Base-by-base conservation (phyloP, 768 basidiomycete species). In the Pleurotus tuoliensis region DNA sequence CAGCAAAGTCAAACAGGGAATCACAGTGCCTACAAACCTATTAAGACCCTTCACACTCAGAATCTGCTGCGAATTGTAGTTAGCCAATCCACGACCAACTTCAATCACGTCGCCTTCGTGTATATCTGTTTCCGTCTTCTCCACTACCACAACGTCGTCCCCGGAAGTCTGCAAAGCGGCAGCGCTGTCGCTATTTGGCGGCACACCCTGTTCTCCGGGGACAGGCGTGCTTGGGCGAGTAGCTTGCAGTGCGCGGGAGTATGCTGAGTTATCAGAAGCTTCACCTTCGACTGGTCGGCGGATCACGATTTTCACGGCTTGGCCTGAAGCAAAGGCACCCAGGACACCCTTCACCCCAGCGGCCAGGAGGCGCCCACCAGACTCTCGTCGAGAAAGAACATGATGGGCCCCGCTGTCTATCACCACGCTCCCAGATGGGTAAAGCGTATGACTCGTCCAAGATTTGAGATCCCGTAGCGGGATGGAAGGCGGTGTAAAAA, bases 401-500 rank as follows among this genome's bases (percentile, higher is more conserved):
- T 81, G 77, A 66, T 94, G 87, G 0, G 97, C 97, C 8, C 97
- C 96, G 15, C 82, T 70, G 69, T 97, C 94, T 61, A 98, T 88
- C 66, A 95, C 77, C 43, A 98, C 83, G 43, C 83, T 87, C 0
- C 97, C 97, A 0, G 95, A 83, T 0, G 96, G 90, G 58, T 84
- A 85, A 13, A 98, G 77, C 0, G 96, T 98, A 70, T 99, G 94
- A n/a, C 87, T 85, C 25, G 96, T 96, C 97, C 97, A 99, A 55
- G 91, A 86, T 64, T 98, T 96, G 47, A 97, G 81, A 64, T 97
- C 95, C 41, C 82, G 80, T 64, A 91, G 76, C 1, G 92, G 90
- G n/a, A 75, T 69, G 0, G 75, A 58, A 9, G 90, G 84, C 2
- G 93, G 86, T 22, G 81, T 79, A 75, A 99, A 99, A 24, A 94